These are phyloP conservation scores for Blastomyces parvus DNA, from an alignment of 2,329 filamentous ascomycete species.

Conservation along the genomic window DNA sequence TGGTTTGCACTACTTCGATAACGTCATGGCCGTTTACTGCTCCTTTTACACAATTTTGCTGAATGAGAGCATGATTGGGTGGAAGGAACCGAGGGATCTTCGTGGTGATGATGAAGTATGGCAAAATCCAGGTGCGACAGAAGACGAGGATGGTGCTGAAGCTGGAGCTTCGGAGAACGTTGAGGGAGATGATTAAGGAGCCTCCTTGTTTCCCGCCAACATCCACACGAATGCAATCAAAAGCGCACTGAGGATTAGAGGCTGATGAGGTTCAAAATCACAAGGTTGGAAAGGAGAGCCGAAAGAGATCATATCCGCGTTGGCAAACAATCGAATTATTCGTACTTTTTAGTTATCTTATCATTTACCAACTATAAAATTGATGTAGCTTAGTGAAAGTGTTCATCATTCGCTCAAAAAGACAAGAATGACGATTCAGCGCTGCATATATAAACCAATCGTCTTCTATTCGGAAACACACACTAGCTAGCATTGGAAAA, in stretches of 20 bases:
- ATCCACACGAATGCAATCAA: not conserved
- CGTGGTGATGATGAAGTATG: slow-evolving; percentile 15
- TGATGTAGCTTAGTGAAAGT: not conserved
- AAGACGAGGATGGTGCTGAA: not conserved
- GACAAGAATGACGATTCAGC: not conserved
- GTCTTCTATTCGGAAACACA: not conserved
- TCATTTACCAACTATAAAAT: not conserved
- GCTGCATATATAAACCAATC: not conserved
- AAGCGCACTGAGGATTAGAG: not conserved
- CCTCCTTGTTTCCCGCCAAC: not conserved
- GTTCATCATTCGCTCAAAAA: not conserved
- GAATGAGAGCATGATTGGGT: slow-evolving; percentile 60
- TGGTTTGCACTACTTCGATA: slow-evolving; percentile 57
- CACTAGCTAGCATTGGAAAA: not conserved
- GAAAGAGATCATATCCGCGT: not conserved
- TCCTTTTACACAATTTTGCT: slow-evolving; percentile 56
- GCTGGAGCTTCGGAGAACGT: not conserved
- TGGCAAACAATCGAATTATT: not conserved
- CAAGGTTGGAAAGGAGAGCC: not conserved
- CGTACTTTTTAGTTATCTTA: not conserved
- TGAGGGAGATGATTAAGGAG: not conserved
- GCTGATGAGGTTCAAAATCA: not conserved
- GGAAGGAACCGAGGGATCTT: slow-evolving; percentile 46
- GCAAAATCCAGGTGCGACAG: not conserved
- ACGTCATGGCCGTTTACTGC: slow-evolving; percentile 46